Base-by-base conservation (phyloP, 176 grass and related monocot genomes). In the Guadua angustifolia region DNA sequence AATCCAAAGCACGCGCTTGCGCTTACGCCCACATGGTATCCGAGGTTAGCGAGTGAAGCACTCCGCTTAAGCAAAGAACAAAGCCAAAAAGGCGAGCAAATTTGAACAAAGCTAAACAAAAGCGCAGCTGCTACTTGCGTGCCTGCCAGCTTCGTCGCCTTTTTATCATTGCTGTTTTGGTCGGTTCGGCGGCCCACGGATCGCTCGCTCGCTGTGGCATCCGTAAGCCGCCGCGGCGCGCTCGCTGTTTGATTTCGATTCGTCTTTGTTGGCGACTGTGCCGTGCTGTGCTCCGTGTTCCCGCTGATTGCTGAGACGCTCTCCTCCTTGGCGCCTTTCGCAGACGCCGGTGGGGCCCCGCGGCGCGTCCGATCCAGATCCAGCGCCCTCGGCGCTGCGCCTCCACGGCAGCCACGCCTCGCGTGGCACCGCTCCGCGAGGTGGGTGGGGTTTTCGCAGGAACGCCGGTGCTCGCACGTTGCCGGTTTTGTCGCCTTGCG, bases 361-460 rank as follows among this genome's bases (percentile, higher is more conserved):
- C n/a, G 75, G 80, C 80, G 80, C 19, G 69, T 1, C 44, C 71
- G 85, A 87, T 87, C 85, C 80, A 87, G 89, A 90, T 90, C 85
- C 89, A 63, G 43, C 36, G 16, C 85, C 64, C 43, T 67, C 84
- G 65, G 25, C 67, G 18, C 82, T 55, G 42, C 88, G 47, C 7
- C 35, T 65, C 29, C 7, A 53, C 84, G 40, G 87, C 84, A 25
- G 70, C 43, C 53, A 68, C 74, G 79, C 84, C 67, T 67, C 88
- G 66, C 79, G 88, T 39, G 88, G 79, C 83, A 86, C 84, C 29
- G 84, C 84, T 67, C 29, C 75, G 25, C 71, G 69, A 91, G 89
- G 89, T 91, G 45, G 61, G 89, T 84, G 24, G 38, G 50, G 64
- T 67, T 67, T 16, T n/a, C 2, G 44, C 77, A 24, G 25, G 47